Conservation (phyloP, 306 rosid genomes). For the Medicago lupulina region DNA sequence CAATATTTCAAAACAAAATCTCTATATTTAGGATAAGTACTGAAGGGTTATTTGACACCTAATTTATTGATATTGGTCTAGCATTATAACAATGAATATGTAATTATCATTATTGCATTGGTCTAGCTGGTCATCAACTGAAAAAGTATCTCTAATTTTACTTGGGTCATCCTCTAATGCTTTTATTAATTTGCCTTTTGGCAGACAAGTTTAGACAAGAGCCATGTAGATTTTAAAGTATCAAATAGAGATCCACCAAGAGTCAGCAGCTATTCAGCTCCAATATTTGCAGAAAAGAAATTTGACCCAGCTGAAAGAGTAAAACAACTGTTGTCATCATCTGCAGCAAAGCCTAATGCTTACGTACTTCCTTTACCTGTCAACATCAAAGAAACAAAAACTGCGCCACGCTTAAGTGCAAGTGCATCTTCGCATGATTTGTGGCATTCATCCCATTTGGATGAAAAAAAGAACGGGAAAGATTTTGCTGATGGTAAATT, state of each 20-base stretch:
- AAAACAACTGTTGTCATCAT: constrained; percentile 54
- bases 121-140: constrained; percentile 28
- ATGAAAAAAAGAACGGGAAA: constrained; percentile 65
- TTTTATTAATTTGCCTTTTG: constrained; percentile 38
- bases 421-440: constrained; percentile 62
- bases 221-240: constrained; percentile 59
- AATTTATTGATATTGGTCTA: constrained; percentile 12
- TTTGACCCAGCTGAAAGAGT: constrained; percentile 85
- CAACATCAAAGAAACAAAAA: constrained; percentile 60
- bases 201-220: constrained; percentile 66
- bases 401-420: constrained; percentile 55
- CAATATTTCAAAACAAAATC: constrained; percentile 23
- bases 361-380: constrained; percentile 87
- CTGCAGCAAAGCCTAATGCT: constrained; percentile 62
- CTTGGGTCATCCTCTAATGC: constrained; percentile 35
- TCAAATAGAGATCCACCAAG: constrained; percentile 60
- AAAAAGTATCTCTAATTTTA: constrained; percentile 19
- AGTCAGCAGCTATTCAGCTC: constrained; percentile 82
- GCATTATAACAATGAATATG: constrained; percentile 34
- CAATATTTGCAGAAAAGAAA: constrained; percentile 76
- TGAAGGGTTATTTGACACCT: constrained; percentile 25
- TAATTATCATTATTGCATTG: constrained; percentile 25
- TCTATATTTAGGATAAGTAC: constrained; percentile 19
- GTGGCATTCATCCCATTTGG: constrained; percentile 85
- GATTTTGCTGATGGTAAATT: constrained; percentile 53